Conservation (phyloP, 2,329 filamentous ascomycete genomes). For the Pseudogymnoascus sp. region DNA sequence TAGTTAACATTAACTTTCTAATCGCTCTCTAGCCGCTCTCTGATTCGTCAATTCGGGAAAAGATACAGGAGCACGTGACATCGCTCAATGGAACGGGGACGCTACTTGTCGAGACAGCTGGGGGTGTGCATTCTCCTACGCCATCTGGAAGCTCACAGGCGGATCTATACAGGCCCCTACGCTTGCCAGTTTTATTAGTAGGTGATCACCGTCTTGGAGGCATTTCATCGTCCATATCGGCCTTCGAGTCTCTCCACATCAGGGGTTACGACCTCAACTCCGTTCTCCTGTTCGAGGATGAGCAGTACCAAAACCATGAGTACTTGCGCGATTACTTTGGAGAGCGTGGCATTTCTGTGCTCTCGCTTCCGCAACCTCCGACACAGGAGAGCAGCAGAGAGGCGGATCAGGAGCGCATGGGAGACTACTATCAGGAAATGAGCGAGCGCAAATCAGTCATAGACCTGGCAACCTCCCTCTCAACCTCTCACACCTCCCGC, state of each 20-base stretch:
- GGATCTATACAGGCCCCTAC: slow-evolving; percentile 66
- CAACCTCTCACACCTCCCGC: slow-evolving; percentile 46
- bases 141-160: slow-evolving; percentile 71
- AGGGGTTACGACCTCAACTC: slow-evolving; percentile 70
- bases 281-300: slow-evolving; percentile 61
- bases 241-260: slow-evolving; percentile 70
- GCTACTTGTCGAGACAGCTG: slow-evolving; percentile 72
- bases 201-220: slow-evolving; percentile 71
- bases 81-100: slow-evolving; percentile 41
- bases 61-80: slow-evolving; percentile 40
- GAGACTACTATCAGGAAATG: slow-evolving; percentile 52
- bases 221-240: slow-evolving; percentile 72
- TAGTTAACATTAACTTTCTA: slow-evolving; percentile 36
- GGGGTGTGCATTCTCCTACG: slow-evolving; percentile 71
- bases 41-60: slow-evolving; percentile 43
- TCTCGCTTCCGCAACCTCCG: slow-evolving; percentile 54
- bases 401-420: slow-evolving; percentile 52
- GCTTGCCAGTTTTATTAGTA: slow-evolving; percentile 66
- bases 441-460: slow-evolving; percentile 34
- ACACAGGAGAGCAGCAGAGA: slow-evolving; percentile 21
- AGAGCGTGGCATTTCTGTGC: slow-evolving; percentile 49
- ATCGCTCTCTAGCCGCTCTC: slow-evolving; percentile 38
- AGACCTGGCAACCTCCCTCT: slow-evolving; percentile 44
- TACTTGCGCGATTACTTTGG: slow-evolving; percentile 64
- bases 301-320: slow-evolving; percentile 57